Percentiles rank a stretch among this genome's conserved stretches.
phyloP scores from a whole-genome alignment of 1,139 yeast species.

The Zhuliangozyma blackwelliae region DNA sequence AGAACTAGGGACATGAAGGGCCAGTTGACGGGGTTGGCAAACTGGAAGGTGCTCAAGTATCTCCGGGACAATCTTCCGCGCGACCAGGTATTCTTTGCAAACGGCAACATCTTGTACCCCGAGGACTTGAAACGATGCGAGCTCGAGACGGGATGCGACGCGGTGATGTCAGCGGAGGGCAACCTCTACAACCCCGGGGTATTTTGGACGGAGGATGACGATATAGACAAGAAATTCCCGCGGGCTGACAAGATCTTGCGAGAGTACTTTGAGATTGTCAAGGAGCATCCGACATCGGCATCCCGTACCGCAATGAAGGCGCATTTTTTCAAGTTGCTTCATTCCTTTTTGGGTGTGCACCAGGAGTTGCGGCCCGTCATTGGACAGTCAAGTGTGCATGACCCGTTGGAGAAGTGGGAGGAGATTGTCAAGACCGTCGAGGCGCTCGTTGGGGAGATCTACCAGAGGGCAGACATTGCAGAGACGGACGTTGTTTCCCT shows the following conservation, averaged over 20 bases:
- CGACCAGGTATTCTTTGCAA: slow-evolving; percentile 87
- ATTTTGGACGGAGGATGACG: slow-evolving; percentile 54
- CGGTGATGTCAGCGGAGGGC: slow-evolving; percentile 97
- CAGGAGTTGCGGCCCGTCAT: slow-evolving; percentile 73
- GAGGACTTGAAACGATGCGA: slow-evolving; percentile 72
- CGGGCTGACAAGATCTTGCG: slow-evolving; percentile 78
- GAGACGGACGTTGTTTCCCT: slow-evolving; percentile 48
- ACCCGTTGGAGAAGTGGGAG: slow-evolving; percentile 60
- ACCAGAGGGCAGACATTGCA: slow-evolving; percentile 35
- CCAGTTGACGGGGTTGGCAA: slow-evolving; percentile 90
- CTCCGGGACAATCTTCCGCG: slow-evolving; percentile 74
- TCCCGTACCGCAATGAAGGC: slow-evolving; percentile 84
- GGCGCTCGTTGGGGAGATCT: slow-evolving; percentile 53
- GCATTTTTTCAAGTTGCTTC: slow-evolving; percentile 82
- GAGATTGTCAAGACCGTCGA: slow-evolving; percentile 67
- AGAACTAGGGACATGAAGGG: slow-evolving; percentile 98
- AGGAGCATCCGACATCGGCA: slow-evolving; percentile 62
- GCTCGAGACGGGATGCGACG: slow-evolving; percentile 67
- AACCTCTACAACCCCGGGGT: slow-evolving; percentile 91
- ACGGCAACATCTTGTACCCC: slow-evolving; percentile 86
- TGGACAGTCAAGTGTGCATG: slow-evolving; percentile 51
- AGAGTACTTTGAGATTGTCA: slow-evolving; percentile 85
- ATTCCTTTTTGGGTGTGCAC: slow-evolving; percentile 70
- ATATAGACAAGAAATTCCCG: slow-evolving; percentile 69
- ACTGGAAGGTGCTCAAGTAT: slow-evolving; percentile 77